These are phyloP conservation scores for Cenchrus americanus DNA, from an alignment of 176 grass and related monocot species.

Conservation along the genomic window DNA sequence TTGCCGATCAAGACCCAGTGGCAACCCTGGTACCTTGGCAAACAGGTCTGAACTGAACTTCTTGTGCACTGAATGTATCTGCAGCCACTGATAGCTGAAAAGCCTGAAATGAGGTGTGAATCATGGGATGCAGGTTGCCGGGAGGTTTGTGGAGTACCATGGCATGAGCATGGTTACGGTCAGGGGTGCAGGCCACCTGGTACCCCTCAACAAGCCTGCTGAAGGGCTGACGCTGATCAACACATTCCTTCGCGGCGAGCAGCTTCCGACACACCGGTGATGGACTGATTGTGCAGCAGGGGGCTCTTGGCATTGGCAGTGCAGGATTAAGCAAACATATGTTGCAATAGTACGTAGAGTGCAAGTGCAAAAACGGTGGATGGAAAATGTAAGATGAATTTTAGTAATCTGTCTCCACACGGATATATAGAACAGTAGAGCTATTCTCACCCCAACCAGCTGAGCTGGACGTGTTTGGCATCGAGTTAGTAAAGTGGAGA, in stretches of 20 bases:
- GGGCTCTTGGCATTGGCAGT: no score
- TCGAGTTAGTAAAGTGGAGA: no score
- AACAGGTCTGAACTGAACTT: conserved; percentile 60
- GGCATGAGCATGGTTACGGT: conserved; percentile 75
- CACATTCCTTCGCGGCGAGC: conserved; percentile 53
- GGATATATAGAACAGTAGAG: no score
- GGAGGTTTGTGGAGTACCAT: conserved; percentile 82
- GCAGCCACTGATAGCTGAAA: neutral
- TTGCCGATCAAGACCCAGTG: conserved; percentile 64
- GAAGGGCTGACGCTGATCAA: conserved; percentile 70
- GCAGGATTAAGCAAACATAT: no score
- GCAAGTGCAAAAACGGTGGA: no score
- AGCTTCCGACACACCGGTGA: conserved; percentile 42
- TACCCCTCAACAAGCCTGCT: conserved; percentile 79
- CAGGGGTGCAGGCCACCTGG: conserved; percentile 85
- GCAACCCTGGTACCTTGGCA: conserved; percentile 74
- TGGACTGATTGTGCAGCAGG: neutral
- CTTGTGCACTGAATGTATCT: neutral
- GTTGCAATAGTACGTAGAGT: no score
- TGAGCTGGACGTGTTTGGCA: no score
- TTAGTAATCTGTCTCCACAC: no score
- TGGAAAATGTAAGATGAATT: no score
- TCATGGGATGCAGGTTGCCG: conserved; percentile 59
- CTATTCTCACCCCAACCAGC: no score
- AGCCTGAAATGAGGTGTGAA: neutral